A percentile compares a stretch with the other conserved stretches of the same genome.
These are phyloP conservation scores for Dendrobium officinale DNA, from an alignment of 106 monocot genomes.

Conservation along the genomic window DNA sequence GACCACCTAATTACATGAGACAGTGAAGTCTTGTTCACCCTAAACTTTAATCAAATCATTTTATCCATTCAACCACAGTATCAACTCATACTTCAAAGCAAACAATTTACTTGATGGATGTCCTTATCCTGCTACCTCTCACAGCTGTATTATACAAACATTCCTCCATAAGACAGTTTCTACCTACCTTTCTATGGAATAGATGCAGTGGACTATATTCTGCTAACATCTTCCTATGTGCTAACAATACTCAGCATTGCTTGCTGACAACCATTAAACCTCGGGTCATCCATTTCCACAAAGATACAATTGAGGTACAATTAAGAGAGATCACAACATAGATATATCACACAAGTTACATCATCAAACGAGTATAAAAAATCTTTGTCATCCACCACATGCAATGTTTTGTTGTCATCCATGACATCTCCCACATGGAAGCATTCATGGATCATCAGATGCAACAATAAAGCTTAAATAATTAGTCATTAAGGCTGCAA, in stretches of 20 bases:
- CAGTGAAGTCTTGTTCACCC: neutral
- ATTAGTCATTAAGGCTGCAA: neutral
- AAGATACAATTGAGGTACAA: neutral
- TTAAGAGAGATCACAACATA: neutral
- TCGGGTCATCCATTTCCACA: neutral
- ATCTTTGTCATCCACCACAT: no score
- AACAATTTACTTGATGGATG: neutral
- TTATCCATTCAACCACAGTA: neutral
- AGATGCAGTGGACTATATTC: neutral
- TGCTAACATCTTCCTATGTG: neutral
- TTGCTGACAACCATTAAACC: neutral
- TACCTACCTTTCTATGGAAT: neutral
- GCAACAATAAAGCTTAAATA: neutral
- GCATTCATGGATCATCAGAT: neutral
- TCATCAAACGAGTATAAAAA: neutral
- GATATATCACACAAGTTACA: neutral
- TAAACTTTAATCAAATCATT: neutral
- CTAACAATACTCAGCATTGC: neutral
- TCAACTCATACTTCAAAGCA: neutral
- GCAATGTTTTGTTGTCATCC: neutral
- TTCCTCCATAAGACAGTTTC: neutral
- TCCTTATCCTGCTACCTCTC: neutral
- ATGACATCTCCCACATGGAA: neutral
- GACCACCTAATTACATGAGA: no score
- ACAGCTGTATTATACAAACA: slow-evolving; percentile 1